Evolutionary conservation across 805 yeast genomes (phyloP), one percentile per base, ranked within the genome.

Genomic region (Saccharomyces mikatae): DNA sequence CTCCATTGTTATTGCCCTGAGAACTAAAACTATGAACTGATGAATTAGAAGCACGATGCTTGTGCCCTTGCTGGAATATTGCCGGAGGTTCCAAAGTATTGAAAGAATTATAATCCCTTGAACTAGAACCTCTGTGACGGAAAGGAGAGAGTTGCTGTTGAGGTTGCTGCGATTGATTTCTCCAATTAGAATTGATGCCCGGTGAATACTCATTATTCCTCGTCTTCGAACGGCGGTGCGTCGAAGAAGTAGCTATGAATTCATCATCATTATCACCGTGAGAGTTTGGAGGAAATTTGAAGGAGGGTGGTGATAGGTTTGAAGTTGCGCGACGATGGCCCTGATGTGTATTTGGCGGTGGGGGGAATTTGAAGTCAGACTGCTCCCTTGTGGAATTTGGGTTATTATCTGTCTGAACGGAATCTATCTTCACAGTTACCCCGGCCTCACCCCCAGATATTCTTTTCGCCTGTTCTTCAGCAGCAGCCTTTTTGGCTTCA

Each of bases 401-500:
- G 47, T 50, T 46, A 8, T 51, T 50, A 14, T 59, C 53, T 11
- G 52, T 36, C 5, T 56, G 53, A 30, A 52, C 49, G 6, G 36
- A n/a, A 9, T 27, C 47, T 41, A 41, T 59, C 61, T 11, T 59
- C 65, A 62, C 68, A 27, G 62, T 59, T 9, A 61, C 60, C 24
- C 59, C 60, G 4, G 58, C 58, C 13, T 13, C 32, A 26, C 57
- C 53, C 14, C 61, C 62, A 26, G 59, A 56, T 17, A 58, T 71
- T 69, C 90, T 79, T 67, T 89, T 94, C 1, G 86, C 84, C 66
- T 85, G 89, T 41, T 84, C 91, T 60, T 84, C 84, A 4, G 97
- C 97, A n/a, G 99, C 99, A 6, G 97, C 97, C 61, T 85, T 85
- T 63, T 88, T 90, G 11, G 98, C 98, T 71, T 92, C 99, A 52